Evolutionary conservation across 352 stramenopile species (phyloP), one percentile per base, ranked within the genome.

Genomic region (Pythium sp.): DNA sequence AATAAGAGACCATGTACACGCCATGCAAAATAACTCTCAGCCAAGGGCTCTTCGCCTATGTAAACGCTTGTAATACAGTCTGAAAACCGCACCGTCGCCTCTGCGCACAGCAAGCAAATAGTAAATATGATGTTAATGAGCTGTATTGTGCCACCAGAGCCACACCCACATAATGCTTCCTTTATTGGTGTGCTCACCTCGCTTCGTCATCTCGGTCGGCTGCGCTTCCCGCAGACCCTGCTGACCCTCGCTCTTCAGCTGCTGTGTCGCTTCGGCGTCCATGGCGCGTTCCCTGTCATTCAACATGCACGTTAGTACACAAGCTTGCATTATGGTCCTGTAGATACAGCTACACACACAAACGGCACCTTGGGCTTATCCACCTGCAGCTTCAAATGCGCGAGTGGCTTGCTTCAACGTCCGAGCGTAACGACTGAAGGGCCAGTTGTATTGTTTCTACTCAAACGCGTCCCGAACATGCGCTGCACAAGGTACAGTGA

Each of bases 61-160:
- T 12, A 46, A 46, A 46, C 3, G 38, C 15, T 18, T 14, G 14
- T 12, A 46, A 5, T 14, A 41, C 20, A 36, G 20, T 28, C n/a
- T 24, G 30, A 24, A 24, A 18, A 14, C 38, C 46, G 60, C 60
- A 65, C 60, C 60, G 20, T 58, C 28, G 46, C 43, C 46, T 65
- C 60, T 65, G 20, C 30, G 26, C 28, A 57, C 43, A 46, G 0
- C 5, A 9, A 18, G 28, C 15, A 60, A 5, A 28, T 11, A 30
- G 1, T 3, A 46, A 46, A 15, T 24, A 38, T 12, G 7, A 41
- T 34, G 24, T 26, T 11, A 34, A 7, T 41, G 4, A 55, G 22
- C 6, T 55, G 9, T 4, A 32, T 11, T 46, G 38, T 18, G 12
- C 11, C 51, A 32, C 11, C 6, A 57, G 4, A 32, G 20, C 24